Base-by-base conservation (phyloP, 73 alveolate species). In the Paramecium sonneborni region DNA sequence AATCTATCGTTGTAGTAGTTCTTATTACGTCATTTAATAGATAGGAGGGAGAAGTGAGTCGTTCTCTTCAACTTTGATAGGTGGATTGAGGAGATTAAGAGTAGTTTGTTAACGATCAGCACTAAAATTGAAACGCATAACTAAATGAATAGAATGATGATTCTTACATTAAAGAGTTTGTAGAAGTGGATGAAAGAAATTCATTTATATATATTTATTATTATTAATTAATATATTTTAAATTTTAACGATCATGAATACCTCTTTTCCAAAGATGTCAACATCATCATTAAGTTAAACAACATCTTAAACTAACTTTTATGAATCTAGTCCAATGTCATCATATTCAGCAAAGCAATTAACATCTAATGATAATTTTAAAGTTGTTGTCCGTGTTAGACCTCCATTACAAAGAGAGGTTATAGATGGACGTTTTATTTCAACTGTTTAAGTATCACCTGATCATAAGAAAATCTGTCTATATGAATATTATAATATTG, bases 401-500 rank as follows among this genome's bases (percentile, higher is more conserved):
- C 99, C 99, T 6, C 99, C 99, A 11, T 96, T 99, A 57, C 98
- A 98, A 1, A 95, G 99, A 57, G 99, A 99, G 90, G 95, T 96
- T 30, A 96, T 92, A 58, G 97, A 88, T 88, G 94, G 94, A 8
- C 82, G 95, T 39, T 88, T 88, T 67, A 70, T 88, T 0, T 69
- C 91, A 15, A 88, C 94, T 12, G 86, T 88, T 15, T 30, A 88
- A 70, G 94, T 88, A 23, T 69, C 91, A 0, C 94, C 94, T 41
- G 94, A 88, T 70, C 91, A 82, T 18, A 88, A 70, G 57, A 88
- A 88, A 43, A 88, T 88, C 21, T 88, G 94, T 26, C 70, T 88
- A 0, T 88, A 88, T 44, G 94, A 88, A 70, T 88, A 88, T 46
- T 88, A 88, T 35, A 88, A 88, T 46, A 88, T 88, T 5, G 94